Conservation (phyloP, 139 green algal species). For the Chlamydomonas sp. region DNA sequence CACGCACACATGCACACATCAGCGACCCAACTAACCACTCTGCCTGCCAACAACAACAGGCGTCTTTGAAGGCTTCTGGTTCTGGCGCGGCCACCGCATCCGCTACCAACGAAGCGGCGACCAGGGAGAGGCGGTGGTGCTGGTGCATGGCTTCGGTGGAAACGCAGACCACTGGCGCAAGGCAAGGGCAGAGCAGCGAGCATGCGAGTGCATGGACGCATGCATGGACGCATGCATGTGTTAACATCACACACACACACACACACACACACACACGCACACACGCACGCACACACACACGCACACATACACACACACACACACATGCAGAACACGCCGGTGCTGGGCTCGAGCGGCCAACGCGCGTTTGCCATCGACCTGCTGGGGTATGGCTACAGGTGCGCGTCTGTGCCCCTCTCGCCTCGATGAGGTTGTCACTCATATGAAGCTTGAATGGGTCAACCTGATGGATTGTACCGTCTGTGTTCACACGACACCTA, state of each 20-base stretch:
- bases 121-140: constrained; percentile 37
- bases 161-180: constrained; percentile 87
- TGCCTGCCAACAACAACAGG: neutral
- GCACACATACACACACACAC: too few relatives aligned
- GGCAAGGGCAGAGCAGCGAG: neutral
- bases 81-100: constrained; percentile 73
- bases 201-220: neutral
- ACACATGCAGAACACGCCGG: constrained; percentile 50
- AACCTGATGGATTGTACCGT: too few relatives aligned
- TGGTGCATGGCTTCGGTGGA: constrained; percentile 90
- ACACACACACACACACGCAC: neutral
- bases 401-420: neutral
- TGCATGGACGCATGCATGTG: neutral
- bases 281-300: neutral
- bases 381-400: constrained; percentile 79
- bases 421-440: neutral
- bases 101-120: constrained; percentile 66
- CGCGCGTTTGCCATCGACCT: constrained; percentile 83
- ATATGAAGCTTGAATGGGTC: constrained; percentile 30
- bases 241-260: neutral
- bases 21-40: neutral
- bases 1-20: neutral
- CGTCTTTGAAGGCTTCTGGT: constrained; percentile 47
- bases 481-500: too few relatives aligned
- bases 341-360: constrained; percentile 38